These are phyloP conservation scores for Candida ovalis DNA, from an alignment of 805 yeast genomes.

Conservation along the genomic window DNA sequence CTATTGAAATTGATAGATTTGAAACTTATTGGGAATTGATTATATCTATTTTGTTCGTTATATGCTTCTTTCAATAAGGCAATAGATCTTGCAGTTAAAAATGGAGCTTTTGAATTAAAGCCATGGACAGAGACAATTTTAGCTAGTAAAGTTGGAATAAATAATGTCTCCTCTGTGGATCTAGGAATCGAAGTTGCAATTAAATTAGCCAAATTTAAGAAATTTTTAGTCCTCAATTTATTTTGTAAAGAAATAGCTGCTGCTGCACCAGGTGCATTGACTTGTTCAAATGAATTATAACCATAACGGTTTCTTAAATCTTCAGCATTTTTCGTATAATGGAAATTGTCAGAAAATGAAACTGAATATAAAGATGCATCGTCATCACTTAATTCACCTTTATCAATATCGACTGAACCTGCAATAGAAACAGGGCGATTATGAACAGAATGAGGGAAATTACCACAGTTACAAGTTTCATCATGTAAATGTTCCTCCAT, in stretches of 20 bases:
- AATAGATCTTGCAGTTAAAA: slow-evolving; percentile 64
- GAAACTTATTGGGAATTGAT: slow-evolving; percentile 30
- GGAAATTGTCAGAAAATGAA: slow-evolving; percentile 16
- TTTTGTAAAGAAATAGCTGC: slow-evolving; percentile 58
- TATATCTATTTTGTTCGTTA: slow-evolving; percentile 30
- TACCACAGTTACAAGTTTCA: slow-evolving; percentile 58
- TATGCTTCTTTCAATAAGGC: slow-evolving; percentile 60
- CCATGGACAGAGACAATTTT: slow-evolving; percentile 69
- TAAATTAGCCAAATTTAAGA: slow-evolving; percentile 46
- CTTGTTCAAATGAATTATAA: slow-evolving; percentile 48
- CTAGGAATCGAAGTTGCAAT: slow-evolving; percentile 75
- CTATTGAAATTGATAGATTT: slow-evolving; percentile 36
- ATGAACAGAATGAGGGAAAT: slow-evolving; percentile 50
- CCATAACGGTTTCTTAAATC: slow-evolving; percentile 25
- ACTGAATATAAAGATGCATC: slow-evolving; percentile 31
- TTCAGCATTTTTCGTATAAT: slow-evolving; percentile 19
- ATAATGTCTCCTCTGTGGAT: slow-evolving; percentile 73
- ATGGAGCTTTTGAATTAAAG: slow-evolving; percentile 65
- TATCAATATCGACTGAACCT: slow-evolving; percentile 49
- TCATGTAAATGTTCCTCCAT: slow-evolving; percentile 35
- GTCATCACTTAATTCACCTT: slow-evolving; percentile 48
- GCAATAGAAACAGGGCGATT: slow-evolving; percentile 66
- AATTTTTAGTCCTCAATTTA: slow-evolving; percentile 39
- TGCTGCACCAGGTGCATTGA: slow-evolving; percentile 74
- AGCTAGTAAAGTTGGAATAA: slow-evolving; percentile 68